Evolutionary conservation across 208 protist species (phyloP).

Genomic region (Balamuthia mandrillaris): DNA sequence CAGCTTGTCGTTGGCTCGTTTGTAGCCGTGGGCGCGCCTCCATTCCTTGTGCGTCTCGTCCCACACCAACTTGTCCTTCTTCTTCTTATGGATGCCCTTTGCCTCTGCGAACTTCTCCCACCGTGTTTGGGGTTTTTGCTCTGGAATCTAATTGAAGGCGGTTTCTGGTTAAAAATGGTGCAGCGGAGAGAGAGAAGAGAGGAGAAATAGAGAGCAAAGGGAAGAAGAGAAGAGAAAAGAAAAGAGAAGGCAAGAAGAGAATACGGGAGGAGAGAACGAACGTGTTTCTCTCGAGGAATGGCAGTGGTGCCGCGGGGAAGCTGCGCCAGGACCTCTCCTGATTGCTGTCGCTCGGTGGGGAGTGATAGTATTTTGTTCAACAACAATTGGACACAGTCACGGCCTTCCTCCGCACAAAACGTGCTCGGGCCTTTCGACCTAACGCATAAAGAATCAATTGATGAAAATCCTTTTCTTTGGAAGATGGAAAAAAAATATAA

Average conservation of each 20-base stretch:
- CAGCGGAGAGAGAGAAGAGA: not conserved
- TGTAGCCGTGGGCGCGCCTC: slow-evolving; percentile 28
- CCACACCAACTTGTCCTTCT: slow-evolving; percentile 42
- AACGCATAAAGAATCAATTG: too few relatives aligned
- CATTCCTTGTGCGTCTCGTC: slow-evolving; percentile 38
- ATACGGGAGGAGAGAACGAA: not conserved
- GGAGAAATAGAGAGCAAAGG: not conserved
- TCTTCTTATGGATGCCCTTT: slow-evolving; percentile 38
- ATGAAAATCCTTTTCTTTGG: too few relatives aligned
- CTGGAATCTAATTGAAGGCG: slow-evolving; percentile 4
- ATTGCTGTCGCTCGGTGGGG: not conserved
- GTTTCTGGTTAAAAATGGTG: not conserved
- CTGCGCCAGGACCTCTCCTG: slow-evolving; percentile 32
- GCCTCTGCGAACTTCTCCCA: slow-evolving; percentile 18
- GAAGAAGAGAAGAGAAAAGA: not conserved
- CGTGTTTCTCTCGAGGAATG: slow-evolving; percentile 38
- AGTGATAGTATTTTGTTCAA: slow-evolving; percentile 8
- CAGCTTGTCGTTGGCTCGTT: not conserved
- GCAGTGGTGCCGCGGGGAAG: slow-evolving; percentile 2
- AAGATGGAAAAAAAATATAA: too few relatives aligned
- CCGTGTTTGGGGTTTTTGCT: slow-evolving; percentile 6
- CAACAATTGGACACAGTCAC: slow-evolving; percentile 24
- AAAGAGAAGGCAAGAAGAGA: not conserved
- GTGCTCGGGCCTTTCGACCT: too few relatives aligned
- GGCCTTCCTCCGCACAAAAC: too few relatives aligned